phyloP scores from a whole-genome alignment of 73 alveolate species.

The Paramecium sexaurelia region DNA sequence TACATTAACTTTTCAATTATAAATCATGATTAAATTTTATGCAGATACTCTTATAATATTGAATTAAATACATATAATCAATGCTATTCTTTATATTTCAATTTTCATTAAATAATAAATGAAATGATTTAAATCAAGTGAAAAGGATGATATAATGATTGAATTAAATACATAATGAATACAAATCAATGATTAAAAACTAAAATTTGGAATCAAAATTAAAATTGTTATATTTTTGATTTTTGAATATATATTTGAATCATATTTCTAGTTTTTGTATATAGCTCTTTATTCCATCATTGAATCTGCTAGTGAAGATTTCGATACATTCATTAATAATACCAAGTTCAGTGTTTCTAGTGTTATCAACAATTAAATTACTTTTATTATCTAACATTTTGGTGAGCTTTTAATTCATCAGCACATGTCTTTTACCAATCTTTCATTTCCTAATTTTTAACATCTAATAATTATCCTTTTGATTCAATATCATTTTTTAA shows the following conservation, averaged over 20 bases:
- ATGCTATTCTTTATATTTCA: too few species aligned
- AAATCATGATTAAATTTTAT: too few species aligned
- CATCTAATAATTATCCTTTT: not conserved
- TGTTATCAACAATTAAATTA: not conserved
- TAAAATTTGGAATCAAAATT: too few species aligned
- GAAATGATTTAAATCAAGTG: too few species aligned
- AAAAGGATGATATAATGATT: too few species aligned
- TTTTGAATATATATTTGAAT: not conserved
- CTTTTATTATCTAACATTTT: slow-evolving; percentile 26
- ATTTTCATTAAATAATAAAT: too few species aligned
- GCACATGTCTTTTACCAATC: slow-evolving; percentile 50
- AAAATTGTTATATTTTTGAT: too few species aligned
- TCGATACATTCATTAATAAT: slow-evolving; percentile 51
- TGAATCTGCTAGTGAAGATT: slow-evolving; percentile 50
- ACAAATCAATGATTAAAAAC: too few species aligned
- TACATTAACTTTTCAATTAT: not conserved
- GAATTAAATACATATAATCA: too few species aligned
- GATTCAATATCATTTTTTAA: slow-evolving; percentile 38
- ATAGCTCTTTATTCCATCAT: slow-evolving; percentile 38
- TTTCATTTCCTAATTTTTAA: not conserved
- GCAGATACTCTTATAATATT: too few species aligned
- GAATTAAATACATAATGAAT: too few species aligned
- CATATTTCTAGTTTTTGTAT: slow-evolving; percentile 43
- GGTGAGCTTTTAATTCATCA: slow-evolving; percentile 31
- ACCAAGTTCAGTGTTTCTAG: slow-evolving; percentile 32